Percentiles rank a stretch among this genome's conserved stretches.
Conservation (phyloP, 2,329 filamentous ascomycete species). For the Metarhizium rileyi region DNA sequence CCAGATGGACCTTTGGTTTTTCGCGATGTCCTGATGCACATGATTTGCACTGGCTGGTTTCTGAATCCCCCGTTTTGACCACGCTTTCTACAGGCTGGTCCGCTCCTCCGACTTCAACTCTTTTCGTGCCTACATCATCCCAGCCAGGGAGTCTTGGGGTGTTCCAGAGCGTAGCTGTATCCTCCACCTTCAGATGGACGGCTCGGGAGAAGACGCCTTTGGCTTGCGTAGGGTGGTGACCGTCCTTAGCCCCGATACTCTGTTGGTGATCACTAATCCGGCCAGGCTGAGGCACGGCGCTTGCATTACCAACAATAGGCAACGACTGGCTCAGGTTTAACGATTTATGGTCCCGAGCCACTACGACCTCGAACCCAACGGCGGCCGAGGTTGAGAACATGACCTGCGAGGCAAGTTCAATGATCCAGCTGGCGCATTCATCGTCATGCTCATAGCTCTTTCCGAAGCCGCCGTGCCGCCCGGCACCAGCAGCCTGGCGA, state of each 20-base stretch:
- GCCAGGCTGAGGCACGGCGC: slow-evolving; percentile 52
- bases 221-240: slow-evolving; percentile 50
- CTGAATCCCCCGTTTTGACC: slow-evolving; percentile 22
- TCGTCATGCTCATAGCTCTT: slow-evolving; percentile 33
- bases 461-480: slow-evolving; percentile 36
- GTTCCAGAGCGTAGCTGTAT: slow-evolving; percentile 86
- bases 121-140: slow-evolving; percentile 32
- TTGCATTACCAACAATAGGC: slow-evolving; percentile 34
- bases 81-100: slow-evolving; percentile 25
- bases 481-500: slow-evolving; percentile 49
- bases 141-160: slow-evolving; percentile 71
- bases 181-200: slow-evolving; percentile 68
- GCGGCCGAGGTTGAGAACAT: slow-evolving; percentile 85
- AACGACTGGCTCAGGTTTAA: slow-evolving; percentile 51
- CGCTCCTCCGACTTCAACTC: slow-evolving; percentile 14
- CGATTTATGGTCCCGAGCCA: slow-evolving; percentile 79
- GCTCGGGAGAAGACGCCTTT: slow-evolving; percentile 81
- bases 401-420: slow-evolving; percentile 87
- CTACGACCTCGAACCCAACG: slow-evolving; percentile 77
- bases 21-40: slow-evolving; percentile 16
- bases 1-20: slow-evolving; percentile 76
- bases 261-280: slow-evolving; percentile 69
- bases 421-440: slow-evolving; percentile 68
- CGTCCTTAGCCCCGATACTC: slow-evolving; percentile 44
- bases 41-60: slow-evolving; percentile 14